Evolutionary conservation across 176 grass and related monocot genomes (phyloP), one percentile per base, ranked within the genome.

Genomic region (Ananas comosus): DNA sequence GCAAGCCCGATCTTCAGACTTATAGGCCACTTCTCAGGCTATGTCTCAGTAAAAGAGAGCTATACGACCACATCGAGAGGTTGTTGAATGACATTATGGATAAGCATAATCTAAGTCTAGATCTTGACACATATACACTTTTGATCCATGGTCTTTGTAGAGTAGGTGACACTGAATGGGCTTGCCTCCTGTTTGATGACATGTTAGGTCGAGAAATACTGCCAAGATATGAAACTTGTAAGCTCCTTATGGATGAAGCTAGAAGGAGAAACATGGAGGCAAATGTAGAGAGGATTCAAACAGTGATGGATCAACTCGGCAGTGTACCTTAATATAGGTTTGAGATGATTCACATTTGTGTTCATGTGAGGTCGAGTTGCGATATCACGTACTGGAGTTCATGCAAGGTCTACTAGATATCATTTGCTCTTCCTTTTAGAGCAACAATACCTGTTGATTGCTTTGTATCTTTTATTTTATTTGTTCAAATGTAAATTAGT

Each of bases 91-190:
- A 96, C 25, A 80, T 96, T 64, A 63, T 67, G 13, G 51, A 78
- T 65, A 84, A 91, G 64, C 70, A 78, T 74, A 72, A 67, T 78
- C 70, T 91, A 56, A 80, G 92, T 80, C 79, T 96, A 80, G 85
- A 91, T 96, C 75, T 91, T 72, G 92, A 96, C 73, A 86, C 67
- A 27, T 91, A 91, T 53, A 87, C 67, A 4, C 75, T 86, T 70
- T 53, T 88, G 69, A 96, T 96, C 58, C 85, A 91, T 82, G 82
- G 85, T 56, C 77, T 96, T 50, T 96, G 85, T 69, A 84, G 76
- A 47, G 17, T 73, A 3, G 80, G 92, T 73, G 72, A 96, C 51
- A 84, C 76, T 24, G 73, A 72, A 14, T 82, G 85, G 77, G 88
- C 77, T 33, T 84, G 78, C 75, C 52, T 14, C 57, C 22, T 96